A percentile compares a stretch with the other conserved stretches of the same genome.
phyloP scores from a whole-genome alignment of 73 alveolate genomes.

The Uronychia binucleata region DNA sequence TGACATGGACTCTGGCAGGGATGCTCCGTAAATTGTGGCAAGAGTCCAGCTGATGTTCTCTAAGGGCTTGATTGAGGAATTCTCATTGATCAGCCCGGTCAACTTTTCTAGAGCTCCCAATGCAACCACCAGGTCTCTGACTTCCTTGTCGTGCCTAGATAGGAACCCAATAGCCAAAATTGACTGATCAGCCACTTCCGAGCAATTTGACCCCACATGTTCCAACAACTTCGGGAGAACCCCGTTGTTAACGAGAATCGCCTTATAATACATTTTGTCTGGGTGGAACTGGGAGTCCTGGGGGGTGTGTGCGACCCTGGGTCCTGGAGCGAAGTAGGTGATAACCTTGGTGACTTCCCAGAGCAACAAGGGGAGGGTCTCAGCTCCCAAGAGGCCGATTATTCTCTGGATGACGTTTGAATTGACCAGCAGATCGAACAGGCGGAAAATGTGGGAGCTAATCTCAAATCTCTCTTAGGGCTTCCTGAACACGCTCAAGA shows the following conservation, averaged over 20 bases:
- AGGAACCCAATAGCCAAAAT: neutral
- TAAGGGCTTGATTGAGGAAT: neutral
- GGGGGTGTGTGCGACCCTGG: neutral
- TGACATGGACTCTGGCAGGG: neutral
- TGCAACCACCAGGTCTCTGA: neutral
- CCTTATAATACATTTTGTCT: neutral
- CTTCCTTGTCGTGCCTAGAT: neutral
- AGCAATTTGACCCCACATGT: neutral
- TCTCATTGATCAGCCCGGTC: neutral
- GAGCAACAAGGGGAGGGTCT: neutral
- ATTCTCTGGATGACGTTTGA: neutral
- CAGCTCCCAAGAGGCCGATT: constrained; percentile 1
- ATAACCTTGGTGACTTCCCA: neutral
- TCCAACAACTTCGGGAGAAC: neutral
- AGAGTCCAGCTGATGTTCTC: neutral
- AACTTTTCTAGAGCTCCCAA: neutral
- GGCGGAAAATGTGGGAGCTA: neutral
- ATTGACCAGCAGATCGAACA: neutral
- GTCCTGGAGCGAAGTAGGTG: neutral
- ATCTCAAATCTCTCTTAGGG: neutral
- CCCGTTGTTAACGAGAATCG: neutral
- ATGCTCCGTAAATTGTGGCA: neutral
- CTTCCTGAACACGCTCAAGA: neutral
- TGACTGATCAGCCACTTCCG: neutral
- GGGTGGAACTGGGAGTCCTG: neutral